Evolutionary conservation across 345 rosid genomes (phyloP), one percentile per base, ranked within the genome.

Genomic region (Carallia pectinifolia): DNA sequence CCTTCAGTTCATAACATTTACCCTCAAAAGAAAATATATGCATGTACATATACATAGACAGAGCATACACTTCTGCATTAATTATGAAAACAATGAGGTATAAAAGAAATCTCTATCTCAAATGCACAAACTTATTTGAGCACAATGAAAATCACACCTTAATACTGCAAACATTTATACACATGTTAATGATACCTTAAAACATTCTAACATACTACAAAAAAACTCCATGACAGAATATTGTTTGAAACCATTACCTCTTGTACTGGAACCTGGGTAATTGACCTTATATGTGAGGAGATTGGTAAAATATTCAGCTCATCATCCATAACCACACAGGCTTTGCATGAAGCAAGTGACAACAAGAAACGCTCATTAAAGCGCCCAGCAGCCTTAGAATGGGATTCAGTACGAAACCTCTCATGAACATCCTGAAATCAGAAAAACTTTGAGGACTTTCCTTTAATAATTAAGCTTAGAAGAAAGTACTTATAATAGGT

Each of bases 341-440:
- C 83, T 84, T 88, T 95, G 85, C 98, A 92, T 1, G 94, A 88
- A 54, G 99, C 94, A 55, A 95, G 70, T 58, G 99, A 95, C 53
- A 95, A 78, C 62, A 95, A 76, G 80, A 95, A 95, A 19, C 98
- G 93, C 62, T 92, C 98, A 73, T 95, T 95, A 74, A 95, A 95
- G 55, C 97, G 88, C 6, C 96, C 96, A 15, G 92, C 72, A 71
- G 98, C 91, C 76, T 87, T 84, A 66, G 91, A 85, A 78, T 95
- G 99, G 16, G 99, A 90, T 76, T 95, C 99, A 3, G 98, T 95
- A 55, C 99, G 89, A 72, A 87, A 90, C 69, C 99, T 90, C 65
- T 90, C 98, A 53, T 95, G 99, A 68, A 95, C 99, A 86, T 95
- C 99, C 98, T 95, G 87, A 74, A 52, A 86, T 61, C 67, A 70